Conservation (phyloP, 1,284 basidiomycete species). For the Pterulicium gracile region DNA sequence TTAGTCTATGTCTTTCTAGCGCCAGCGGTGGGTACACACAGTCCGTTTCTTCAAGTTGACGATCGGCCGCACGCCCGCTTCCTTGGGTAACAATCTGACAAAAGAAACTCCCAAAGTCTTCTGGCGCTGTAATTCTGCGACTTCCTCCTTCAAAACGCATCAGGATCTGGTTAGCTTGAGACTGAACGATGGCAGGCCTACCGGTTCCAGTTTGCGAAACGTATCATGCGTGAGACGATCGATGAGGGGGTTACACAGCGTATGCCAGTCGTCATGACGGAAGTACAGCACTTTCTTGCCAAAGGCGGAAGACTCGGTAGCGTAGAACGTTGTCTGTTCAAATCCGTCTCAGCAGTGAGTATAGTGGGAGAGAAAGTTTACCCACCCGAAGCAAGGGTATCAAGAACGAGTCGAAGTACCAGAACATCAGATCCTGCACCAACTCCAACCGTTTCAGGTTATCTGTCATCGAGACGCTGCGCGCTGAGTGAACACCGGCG, state of each 20-base stretch:
- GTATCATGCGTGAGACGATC: constrained; percentile 58
- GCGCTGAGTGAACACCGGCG: constrained; percentile 23
- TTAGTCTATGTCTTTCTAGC: too few relatives aligned
- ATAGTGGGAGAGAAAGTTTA: constrained; percentile 3
- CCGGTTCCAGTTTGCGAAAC: constrained; percentile 52
- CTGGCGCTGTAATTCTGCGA: constrained; percentile 51
- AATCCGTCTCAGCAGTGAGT: constrained; percentile 4
- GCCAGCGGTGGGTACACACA: too few relatives aligned
- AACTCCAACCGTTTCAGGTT: constrained; percentile 66
- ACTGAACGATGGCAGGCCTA: constrained; percentile 16
- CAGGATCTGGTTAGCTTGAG: not conserved
- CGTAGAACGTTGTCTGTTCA: constrained; percentile 81
- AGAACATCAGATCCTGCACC: constrained; percentile 79
- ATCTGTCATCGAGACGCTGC: constrained; percentile 54
- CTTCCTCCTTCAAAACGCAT: constrained; percentile 39
- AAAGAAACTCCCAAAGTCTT: constrained; percentile 75
- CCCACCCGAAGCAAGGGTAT: constrained; percentile 70
- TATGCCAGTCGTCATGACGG: constrained; percentile 90
- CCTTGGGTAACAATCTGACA: constrained; percentile 88
- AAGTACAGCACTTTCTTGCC: constrained; percentile 89
- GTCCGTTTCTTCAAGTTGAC: constrained; percentile 62
- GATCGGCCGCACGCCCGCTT: constrained; percentile 89
- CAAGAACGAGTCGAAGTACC: constrained; percentile 87
- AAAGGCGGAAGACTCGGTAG: constrained; percentile 86
- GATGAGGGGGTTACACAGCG: constrained; percentile 72